Evolutionary conservation across 495 filamentous ascomycete genomes (phyloP).

Genomic region (Thermothielavioides terrestris): DNA sequence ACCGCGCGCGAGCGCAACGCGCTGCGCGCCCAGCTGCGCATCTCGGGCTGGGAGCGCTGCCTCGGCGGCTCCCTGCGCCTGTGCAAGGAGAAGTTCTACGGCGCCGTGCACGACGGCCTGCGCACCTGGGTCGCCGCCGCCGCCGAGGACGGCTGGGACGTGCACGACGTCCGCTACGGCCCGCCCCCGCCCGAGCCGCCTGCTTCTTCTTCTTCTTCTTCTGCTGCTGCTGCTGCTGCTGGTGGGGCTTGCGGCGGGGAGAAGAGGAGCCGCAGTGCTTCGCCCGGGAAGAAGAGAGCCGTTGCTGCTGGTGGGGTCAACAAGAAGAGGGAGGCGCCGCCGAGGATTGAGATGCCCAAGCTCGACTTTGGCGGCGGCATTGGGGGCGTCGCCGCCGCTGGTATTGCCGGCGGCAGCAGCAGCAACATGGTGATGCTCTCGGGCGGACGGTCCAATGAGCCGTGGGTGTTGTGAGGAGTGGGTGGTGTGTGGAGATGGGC

Average conservation of each 20-base stretch:
- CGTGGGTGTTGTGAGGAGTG: slow-evolving; percentile 1
- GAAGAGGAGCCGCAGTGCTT: slow-evolving; percentile 39
- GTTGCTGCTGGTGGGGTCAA: background rate
- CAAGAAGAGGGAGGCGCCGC: slow-evolving; percentile 33
- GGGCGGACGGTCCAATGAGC: slow-evolving; percentile 1
- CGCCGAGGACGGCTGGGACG: slow-evolving; percentile 78
- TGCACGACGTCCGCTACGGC: slow-evolving; percentile 64
- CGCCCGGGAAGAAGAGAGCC: slow-evolving; percentile 33
- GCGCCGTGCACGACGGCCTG: slow-evolving; percentile 77
- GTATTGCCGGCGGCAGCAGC: background rate
- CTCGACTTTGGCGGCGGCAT: slow-evolving; percentile 33
- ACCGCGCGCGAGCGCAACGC: slow-evolving; percentile 64
- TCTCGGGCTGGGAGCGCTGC: slow-evolving; percentile 85
- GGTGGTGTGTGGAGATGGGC: background rate
- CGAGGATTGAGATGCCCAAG: slow-evolving; percentile 51
- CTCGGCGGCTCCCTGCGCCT: slow-evolving; percentile 77
- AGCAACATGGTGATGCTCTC: too few relatives aligned
- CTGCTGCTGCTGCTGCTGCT: too few relatives aligned
- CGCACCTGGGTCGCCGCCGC: slow-evolving; percentile 86
- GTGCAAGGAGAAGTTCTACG: slow-evolving; percentile 97
- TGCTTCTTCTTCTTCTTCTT: too few relatives aligned
- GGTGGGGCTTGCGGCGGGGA: too few relatives aligned
- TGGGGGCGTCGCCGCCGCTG: slow-evolving; percentile 2
- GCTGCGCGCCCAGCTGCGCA: slow-evolving; percentile 64
- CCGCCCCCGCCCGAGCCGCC: slow-evolving; percentile 45